Base-by-base conservation (phyloP, 805 yeast genomes). In the Saccharomyces kudriavzevii region DNA sequence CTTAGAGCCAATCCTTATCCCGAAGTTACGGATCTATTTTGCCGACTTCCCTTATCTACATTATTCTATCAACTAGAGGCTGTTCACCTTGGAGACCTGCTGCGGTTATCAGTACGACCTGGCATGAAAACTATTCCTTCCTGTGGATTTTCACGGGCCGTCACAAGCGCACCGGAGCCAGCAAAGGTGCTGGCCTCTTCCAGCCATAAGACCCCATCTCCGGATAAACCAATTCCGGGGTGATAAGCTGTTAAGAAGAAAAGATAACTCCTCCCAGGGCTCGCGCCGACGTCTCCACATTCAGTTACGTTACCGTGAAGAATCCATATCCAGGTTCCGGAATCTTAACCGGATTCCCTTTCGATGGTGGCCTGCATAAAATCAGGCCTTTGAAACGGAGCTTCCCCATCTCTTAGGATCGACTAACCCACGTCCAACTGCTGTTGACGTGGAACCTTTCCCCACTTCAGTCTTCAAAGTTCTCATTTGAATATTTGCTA, bases 1-100 rank as follows among this genome's bases (percentile, higher is more conserved):
- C 72, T 68, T 67, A 70, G 72, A 69, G 74, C 73, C 74, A 70
- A 70, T 70, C 70, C 74, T 70, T 70, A 62, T 70, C 74, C 72
- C 73, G 72, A 69, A 70, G 73, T 69, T 69, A 71, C 73, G 71
- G 72, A 70, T 68, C 72, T 62, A 70, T 67, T 70, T 69, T 70
- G 74, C 74, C 72, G 74, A 70, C 72, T 71, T 71, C 74, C 74
- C 73, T 68, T 69, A 70, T 68, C 74, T 69, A 70, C 73, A 67
- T 70, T 68, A 67, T 70, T 69, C 74, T 70, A 68, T 71, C 73
- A 70, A 70, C 74, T 69, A 70, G 73, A 71, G 74, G 73, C 74
- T 69, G 74, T 71, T 71, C 70, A 70, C 74, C 74, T 71, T 68
- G 74, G 74, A 71, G 74, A 70, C 74, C 74, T 71, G 73, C 73